Conservation (phyloP, 257 asterid genomes). For the Fraxinus cuspidata region DNA sequence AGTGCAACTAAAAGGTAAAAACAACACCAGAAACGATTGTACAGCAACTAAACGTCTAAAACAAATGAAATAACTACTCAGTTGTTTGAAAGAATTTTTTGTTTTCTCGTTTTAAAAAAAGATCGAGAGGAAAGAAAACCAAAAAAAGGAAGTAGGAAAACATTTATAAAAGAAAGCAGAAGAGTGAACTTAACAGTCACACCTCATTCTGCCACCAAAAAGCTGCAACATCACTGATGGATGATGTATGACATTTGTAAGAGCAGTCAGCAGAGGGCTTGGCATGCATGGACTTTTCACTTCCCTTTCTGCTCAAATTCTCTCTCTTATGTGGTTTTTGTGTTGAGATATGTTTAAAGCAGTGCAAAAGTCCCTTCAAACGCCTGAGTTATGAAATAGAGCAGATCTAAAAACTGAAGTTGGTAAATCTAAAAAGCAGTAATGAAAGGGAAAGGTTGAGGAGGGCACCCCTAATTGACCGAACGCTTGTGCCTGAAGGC, state of each 20-base stretch:
- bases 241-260: neutral
- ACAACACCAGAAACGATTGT: neutral
- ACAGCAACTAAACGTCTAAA: neutral
- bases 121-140: neutral
- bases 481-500: neutral
- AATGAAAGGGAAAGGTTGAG: neutral
- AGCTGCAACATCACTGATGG: neutral
- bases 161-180: neutral
- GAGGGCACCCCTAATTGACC: neutral
- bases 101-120: neutral
- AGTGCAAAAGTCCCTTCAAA: neutral
- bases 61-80: neutral
- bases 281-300: neutral
- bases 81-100: neutral
- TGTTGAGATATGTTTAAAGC: neutral
- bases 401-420: neutral
- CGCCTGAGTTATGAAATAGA: neutral
- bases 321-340: neutral
- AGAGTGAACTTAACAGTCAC: neutral
- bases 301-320: neutral
- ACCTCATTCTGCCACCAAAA: neutral
- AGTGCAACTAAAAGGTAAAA: neutral
- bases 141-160: neutral
- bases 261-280: neutral
- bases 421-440: neutral